A percentile compares a stretch with the other conserved stretches of the same genome.
phyloP scores from a whole-genome alignment of 371 early-diverging fungal species.

The Mortierella sp. region DNA sequence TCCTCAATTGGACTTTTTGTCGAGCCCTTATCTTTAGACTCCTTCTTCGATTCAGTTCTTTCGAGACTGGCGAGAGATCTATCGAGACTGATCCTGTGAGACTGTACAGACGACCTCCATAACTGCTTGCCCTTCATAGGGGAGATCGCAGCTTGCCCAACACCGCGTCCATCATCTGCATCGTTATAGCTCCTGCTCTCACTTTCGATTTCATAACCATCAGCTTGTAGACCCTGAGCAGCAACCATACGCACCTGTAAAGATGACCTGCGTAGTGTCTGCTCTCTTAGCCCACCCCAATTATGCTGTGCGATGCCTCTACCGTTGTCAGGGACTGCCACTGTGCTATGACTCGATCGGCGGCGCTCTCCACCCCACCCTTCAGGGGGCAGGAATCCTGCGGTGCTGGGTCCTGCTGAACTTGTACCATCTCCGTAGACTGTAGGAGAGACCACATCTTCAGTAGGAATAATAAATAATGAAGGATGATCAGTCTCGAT shows the following conservation, averaged over 20 bases:
- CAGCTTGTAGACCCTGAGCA: background rate
- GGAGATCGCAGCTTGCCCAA: constrained; percentile 2
- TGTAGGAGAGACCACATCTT: constrained; percentile 20
- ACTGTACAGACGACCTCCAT: constrained; percentile 1
- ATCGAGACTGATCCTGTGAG: constrained; percentile 24
- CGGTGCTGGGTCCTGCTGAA: constrained; percentile 32
- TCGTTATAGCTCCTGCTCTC: constrained; percentile 7
- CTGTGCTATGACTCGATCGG: constrained; percentile 44
- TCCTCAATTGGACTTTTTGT: constrained; percentile 13
- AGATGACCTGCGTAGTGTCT: constrained; percentile 23
- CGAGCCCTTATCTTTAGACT: background rate
- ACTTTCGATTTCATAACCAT: background rate
- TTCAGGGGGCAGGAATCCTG: constrained; percentile 36
- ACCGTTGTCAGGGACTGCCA: constrained; percentile 44
- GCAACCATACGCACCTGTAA: constrained; percentile 14
- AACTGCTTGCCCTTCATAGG: background rate
- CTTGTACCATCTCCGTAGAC: constrained; percentile 17
- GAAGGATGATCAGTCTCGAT: constrained; percentile 23
- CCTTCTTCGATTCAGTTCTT: background rate
- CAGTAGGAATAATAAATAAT: background rate
- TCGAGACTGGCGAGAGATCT: background rate
- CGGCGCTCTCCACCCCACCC: constrained; percentile 46
- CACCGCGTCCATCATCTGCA: constrained; percentile 39
- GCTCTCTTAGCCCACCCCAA: constrained; percentile 27
- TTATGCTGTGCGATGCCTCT: constrained; percentile 22